phyloP scores from a whole-genome alignment of 2,329 filamentous ascomycete genomes.

The Fusarium dlaminii region DNA sequence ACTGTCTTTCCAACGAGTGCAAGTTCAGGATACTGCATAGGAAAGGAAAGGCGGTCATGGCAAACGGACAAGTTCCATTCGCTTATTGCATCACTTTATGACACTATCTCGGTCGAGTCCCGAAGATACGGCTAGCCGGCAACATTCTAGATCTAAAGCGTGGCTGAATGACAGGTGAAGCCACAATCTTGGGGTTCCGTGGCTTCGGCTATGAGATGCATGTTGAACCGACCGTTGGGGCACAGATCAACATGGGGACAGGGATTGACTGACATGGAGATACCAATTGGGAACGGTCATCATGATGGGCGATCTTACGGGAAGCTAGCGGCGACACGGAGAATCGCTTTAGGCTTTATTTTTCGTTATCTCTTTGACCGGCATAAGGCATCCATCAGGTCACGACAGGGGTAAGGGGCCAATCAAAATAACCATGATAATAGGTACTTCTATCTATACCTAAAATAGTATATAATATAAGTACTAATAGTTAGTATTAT shows the following conservation, averaged over 20 bases:
- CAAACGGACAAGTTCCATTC: slow-evolving; percentile 23
- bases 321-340: slow-evolving; percentile 34
- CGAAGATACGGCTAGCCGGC: slow-evolving; percentile 35
- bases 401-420: no score
- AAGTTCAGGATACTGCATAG: slow-evolving; percentile 1
- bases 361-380: no score
- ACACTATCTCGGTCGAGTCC: slow-evolving; percentile 39
- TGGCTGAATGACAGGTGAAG: slow-evolving; percentile 11
- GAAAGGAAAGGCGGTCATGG: neutral
- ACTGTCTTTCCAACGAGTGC: neutral
- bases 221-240: slow-evolving; percentile 41
- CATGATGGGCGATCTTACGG: slow-evolving; percentile 16
- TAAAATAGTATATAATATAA: no score
- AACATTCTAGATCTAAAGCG: neutral
- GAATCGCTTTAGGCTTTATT: neutral
- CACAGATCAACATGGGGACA: slow-evolving; percentile 30
- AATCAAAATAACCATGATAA: no score
- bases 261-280: slow-evolving; percentile 21
- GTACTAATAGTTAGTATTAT: no score
- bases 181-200: slow-evolving; percentile 22
- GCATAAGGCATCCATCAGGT: no score
- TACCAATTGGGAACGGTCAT: slow-evolving; percentile 19
- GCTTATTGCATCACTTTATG: slow-evolving; percentile 13
- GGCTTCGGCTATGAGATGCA: slow-evolving; percentile 39
- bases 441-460: no score